Base-by-base conservation (phyloP, 2,329 filamentous ascomycete species). In the Zelopaecilomyces penicillatus region DNA sequence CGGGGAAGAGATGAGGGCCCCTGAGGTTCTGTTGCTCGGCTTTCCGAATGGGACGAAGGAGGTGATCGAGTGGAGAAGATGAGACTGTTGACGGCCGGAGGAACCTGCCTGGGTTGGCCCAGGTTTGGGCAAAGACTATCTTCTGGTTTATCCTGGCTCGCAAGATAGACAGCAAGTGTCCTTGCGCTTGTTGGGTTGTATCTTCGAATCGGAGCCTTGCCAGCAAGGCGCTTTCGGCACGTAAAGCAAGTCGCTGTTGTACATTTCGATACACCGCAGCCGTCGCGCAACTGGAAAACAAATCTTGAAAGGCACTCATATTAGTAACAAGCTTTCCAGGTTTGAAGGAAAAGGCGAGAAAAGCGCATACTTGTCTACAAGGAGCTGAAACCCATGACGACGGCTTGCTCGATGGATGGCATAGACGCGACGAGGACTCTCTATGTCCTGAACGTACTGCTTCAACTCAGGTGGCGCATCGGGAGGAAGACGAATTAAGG, bases 111-210 rank as follows among this genome's bases (percentile, higher is more conserved):
- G 1, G 69, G 62, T 5, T 64, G 60, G 38, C 64, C 63, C 11
- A 79, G 60, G 26, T 67, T 60, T 1, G 73, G 73, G 41, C 88
- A 95, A 1, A 95, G 68, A 3, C 77, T 79, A 46, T 68, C 72
- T 50, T 87, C 81, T 0, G 88, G 80, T 52, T 93, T 80, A 54
- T 90, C 85, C 57, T 88, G 82, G 56, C 83, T 86, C 7, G 88
- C 87, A 41, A 95, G 73, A 56, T 86, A 87, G 45, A 87, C 78
- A 9, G 89, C 89, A 30, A 95, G 66, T 2, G 85, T 87, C 55
- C 87, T 78, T 6, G 89, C 88, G 56, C 87, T 95, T 38, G 88
- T 80, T 26, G 83, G 76, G 46, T 84, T 95, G 56, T 90, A 93
- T 56, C 83, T 77, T 49, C 87, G 82, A 54, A 88, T 76, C 3